These are phyloP conservation scores for Pinus albicaulis DNA, from an alignment of 75 land plant species.

Conservation along the genomic window DNA sequence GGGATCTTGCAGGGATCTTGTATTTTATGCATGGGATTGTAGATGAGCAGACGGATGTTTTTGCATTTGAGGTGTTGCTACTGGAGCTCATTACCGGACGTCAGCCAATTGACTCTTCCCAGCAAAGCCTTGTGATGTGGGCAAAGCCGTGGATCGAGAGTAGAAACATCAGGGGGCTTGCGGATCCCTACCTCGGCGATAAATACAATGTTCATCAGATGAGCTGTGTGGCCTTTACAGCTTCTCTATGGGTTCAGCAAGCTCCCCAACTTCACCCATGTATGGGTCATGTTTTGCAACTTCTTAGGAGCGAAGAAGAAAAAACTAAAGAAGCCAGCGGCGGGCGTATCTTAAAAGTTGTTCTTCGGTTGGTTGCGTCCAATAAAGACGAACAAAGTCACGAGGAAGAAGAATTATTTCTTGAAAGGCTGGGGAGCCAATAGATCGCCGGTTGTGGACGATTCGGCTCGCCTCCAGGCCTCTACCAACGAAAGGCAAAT, in stretches of 20 bases:
- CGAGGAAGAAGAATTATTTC: too few species aligned
- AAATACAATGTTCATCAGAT: constrained; percentile 45
- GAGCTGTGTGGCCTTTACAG: constrained; percentile 39
- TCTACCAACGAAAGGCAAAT: too few species aligned
- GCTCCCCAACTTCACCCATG: constrained; percentile 47
- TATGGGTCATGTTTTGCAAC: constrained; percentile 58
- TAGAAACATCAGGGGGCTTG: constrained; percentile 41
- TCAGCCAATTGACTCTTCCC: constrained; percentile 37
- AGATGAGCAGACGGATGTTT: constrained; percentile 70
- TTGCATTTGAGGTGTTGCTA: constrained; percentile 61
- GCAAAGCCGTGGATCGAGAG: constrained; percentile 80
- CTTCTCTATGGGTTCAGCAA: constrained; percentile 64
- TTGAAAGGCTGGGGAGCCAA: too few species aligned
- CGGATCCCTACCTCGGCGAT: constrained; percentile 55
- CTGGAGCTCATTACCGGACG: constrained; percentile 65
- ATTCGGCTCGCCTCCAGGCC: too few species aligned
- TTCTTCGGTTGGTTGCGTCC: too few species aligned
- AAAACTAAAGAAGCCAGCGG: too few species aligned
- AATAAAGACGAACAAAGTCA: too few species aligned
- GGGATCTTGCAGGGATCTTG: too few species aligned
- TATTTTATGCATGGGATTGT: constrained; percentile 73
- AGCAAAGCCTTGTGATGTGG: constrained; percentile 59
- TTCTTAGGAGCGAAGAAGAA: constrained; percentile 19
- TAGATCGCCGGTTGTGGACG: too few species aligned
- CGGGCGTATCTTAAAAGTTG: too few species aligned